Evolutionary conservation across 169 alveolate genomes (phyloP).

Genomic region (Cryptosporidium felis): DNA sequence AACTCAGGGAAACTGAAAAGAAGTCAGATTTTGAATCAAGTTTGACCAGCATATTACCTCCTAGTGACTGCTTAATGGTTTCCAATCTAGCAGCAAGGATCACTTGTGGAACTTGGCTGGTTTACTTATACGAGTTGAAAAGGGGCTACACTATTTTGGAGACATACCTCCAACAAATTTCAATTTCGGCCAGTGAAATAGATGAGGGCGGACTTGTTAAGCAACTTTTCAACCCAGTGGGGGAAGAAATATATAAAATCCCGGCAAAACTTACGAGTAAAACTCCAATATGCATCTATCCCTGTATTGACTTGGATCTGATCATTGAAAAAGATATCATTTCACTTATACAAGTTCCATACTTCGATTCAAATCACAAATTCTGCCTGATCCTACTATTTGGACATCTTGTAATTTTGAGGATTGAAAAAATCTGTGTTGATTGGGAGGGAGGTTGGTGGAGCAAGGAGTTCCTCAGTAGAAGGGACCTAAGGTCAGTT

Average conservation of each 20-base stretch:
- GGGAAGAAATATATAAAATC: constrained; percentile 47
- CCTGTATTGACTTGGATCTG: constrained; percentile 45
- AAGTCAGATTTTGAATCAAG: neutral
- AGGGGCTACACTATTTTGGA: constrained; percentile 73
- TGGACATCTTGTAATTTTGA: constrained; percentile 82
- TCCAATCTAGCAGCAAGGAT: constrained; percentile 86
- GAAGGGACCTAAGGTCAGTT: constrained; percentile 85
- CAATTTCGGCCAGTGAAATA: constrained; percentile 25
- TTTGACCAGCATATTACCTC: constrained; percentile 13
- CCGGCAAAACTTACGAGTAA: constrained; percentile 61
- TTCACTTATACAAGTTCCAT: constrained; percentile 50
- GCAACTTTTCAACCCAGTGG: constrained; percentile 24
- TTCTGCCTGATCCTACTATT: constrained; percentile 77
- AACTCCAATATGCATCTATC: constrained; percentile 40
- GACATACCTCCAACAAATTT: constrained; percentile 49
- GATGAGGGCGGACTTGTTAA: constrained; percentile 29
- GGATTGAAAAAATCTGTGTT: constrained; percentile 82
- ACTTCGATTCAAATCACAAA: constrained; percentile 34
- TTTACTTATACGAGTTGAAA: constrained; percentile 84
- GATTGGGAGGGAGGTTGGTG: constrained; percentile 87
- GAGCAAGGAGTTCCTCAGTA: constrained; percentile 84
- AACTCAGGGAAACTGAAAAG: neutral
- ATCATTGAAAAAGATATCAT: constrained; percentile 51
- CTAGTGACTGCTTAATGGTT: constrained; percentile 38
- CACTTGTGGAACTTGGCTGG: constrained; percentile 90